Conservation (phyloP, 257 asterid species). For the Thymus quinquecostatus region DNA sequence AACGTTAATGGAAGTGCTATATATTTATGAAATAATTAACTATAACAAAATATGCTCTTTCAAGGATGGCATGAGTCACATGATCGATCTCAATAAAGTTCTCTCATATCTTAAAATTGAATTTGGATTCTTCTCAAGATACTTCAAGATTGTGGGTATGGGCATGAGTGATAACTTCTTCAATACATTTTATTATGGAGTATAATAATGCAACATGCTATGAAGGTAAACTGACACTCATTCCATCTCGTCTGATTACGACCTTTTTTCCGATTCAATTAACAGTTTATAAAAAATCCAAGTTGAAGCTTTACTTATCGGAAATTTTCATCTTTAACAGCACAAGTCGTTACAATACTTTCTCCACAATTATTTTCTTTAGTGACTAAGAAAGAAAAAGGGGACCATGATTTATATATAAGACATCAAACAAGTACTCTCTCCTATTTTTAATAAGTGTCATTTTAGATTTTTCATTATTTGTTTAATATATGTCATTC, state of each 20-base stretch:
- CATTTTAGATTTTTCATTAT: too few relatives aligned
- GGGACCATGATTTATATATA: conserved; percentile 49
- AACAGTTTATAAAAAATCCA: too few relatives aligned
- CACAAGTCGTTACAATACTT: not conserved
- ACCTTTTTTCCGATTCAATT: too few relatives aligned
- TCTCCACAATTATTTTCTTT: conserved; percentile 11
- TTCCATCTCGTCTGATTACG: too few relatives aligned
- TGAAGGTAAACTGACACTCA: too few relatives aligned
- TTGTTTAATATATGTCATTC: too few relatives aligned
- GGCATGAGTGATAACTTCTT: not conserved
- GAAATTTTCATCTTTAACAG: conserved; percentile 5
- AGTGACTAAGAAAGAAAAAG: conserved; percentile 21
- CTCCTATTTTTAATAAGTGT: too few relatives aligned
- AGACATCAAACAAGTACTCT: conserved; percentile 29
- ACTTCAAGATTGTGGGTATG: not conserved
- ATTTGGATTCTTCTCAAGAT: conserved; percentile 2
- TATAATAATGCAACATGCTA: too few relatives aligned
- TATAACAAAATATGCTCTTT: conserved; percentile 12
- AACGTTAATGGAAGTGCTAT: not conserved
- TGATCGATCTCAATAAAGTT: not conserved
- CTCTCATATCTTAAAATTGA: not conserved
- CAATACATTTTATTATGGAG: not conserved
- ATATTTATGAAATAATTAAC: not conserved
- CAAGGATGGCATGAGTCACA: not conserved
- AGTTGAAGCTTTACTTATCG: not conserved